Percentiles rank a stretch among this genome's conserved stretches.
Evolutionary conservation across 2,329 filamentous ascomycete genomes (phyloP).

Genomic region (Pseudopithomyces maydicus): DNA sequence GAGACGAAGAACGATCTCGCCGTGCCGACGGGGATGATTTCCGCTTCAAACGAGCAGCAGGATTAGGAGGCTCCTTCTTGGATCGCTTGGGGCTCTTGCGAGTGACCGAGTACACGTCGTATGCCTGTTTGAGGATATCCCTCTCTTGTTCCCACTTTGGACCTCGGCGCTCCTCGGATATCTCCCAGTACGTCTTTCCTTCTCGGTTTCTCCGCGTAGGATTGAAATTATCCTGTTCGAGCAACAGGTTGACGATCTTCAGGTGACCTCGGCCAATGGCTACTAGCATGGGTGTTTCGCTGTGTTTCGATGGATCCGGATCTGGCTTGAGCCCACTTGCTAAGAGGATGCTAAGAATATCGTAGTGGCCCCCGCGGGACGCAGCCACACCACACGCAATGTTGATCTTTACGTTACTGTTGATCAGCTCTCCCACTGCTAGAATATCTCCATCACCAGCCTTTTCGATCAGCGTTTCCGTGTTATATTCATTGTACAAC

Average conservation of each 20-base stretch:
- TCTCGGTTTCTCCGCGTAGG: constrained; percentile 75
- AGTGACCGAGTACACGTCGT: constrained; percentile 58
- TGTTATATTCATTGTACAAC: constrained; percentile 56
- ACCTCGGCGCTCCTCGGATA: constrained; percentile 80
- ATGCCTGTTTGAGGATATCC: constrained; percentile 76
- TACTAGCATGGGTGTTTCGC: constrained; percentile 89
- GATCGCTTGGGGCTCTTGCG: constrained; percentile 41
- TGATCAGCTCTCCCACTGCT: constrained; percentile 55
- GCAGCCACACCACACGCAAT: constrained; percentile 88
- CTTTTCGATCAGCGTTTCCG: constrained; percentile 55
- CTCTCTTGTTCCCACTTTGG: constrained; percentile 91
- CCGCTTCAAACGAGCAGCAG: constrained; percentile 35
- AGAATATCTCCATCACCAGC: constrained; percentile 55
- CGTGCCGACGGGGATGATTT: constrained; percentile 31
- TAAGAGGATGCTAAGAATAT: constrained; percentile 76
- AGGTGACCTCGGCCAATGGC: constrained; percentile 89
- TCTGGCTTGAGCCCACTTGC: constrained; percentile 53
- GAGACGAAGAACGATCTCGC: constrained; percentile 42
- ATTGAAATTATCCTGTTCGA: constrained; percentile 80
- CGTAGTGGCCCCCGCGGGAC: constrained; percentile 87
- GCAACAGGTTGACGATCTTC: constrained; percentile 78
- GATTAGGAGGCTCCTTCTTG: constrained; percentile 40
- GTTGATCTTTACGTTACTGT: constrained; percentile 64
- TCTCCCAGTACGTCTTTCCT: constrained; percentile 83
- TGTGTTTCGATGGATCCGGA: constrained; percentile 75